Evolutionary conservation across 2,329 filamentous ascomycete genomes (phyloP).

Genomic region (Cyanodermella asteris): DNA sequence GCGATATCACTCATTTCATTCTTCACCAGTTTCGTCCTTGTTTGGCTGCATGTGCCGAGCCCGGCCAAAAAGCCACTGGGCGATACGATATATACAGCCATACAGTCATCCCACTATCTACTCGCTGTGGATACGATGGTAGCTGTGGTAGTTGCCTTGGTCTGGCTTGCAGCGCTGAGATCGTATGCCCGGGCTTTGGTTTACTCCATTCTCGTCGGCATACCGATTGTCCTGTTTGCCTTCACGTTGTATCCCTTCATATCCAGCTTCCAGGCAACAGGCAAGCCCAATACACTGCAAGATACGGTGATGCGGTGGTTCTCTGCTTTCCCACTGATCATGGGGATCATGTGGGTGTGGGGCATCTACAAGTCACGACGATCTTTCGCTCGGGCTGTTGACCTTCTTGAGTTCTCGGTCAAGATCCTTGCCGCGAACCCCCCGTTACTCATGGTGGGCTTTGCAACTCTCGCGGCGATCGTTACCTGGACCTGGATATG

Average conservation of each 20-base stretch:
- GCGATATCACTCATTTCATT: conserved; percentile 65
- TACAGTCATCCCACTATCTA: conserved; percentile 72
- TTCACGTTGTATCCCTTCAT: conserved; percentile 85
- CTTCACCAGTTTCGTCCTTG: conserved; percentile 70
- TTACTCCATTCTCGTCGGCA: conserved; percentile 56
- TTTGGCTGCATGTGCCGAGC: conserved; percentile 69
- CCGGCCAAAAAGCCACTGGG: conserved; percentile 52
- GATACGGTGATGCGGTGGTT: conserved; percentile 78
- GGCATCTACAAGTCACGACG: conserved; percentile 60
- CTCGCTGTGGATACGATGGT: conserved; percentile 79
- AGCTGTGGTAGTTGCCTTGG: conserved; percentile 64
- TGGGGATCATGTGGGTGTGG: conserved; percentile 62
- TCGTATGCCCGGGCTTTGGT: conserved; percentile 78
- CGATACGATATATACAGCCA: conserved; percentile 81
- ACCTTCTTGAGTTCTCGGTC: conserved; percentile 80
- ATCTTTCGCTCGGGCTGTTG: conserved; percentile 61
- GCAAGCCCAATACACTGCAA: conserved; percentile 57
- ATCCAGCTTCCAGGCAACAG: conserved; percentile 62
- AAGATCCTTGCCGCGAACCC: conserved; percentile 70
- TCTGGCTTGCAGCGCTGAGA: conserved; percentile 75
- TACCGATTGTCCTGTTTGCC: conserved; percentile 66
- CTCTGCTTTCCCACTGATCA: conserved; percentile 51
- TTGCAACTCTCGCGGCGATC: conserved; percentile 50
- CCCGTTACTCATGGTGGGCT: conserved; percentile 62
- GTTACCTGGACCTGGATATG: conserved; percentile 88